Percentiles rank a stretch among this genome's conserved stretches.
Conservation (phyloP, 2,329 filamentous ascomycete species). For the Neoascochyta sp. region DNA sequence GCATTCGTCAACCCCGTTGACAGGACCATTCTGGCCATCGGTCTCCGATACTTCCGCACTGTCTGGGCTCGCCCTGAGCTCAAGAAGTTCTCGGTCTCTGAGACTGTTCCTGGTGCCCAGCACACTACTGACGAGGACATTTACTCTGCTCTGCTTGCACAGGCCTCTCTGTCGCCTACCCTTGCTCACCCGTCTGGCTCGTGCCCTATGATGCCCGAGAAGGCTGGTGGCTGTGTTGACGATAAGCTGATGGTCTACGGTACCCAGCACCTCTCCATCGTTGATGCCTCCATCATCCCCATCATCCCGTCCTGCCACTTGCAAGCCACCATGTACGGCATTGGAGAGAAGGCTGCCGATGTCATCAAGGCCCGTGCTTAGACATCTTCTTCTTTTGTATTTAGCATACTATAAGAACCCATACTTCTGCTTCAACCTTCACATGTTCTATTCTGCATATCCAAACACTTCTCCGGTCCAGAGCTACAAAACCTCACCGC, state of each 20-base stretch:
- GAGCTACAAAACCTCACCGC: too few species aligned
- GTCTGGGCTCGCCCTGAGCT: constrained; percentile 27
- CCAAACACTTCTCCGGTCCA: too few species aligned
- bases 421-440: too few species aligned
- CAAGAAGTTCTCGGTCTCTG: constrained; percentile 16
- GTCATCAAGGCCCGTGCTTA: constrained; percentile 24
- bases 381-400: background rate
- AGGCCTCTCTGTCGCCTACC: constrained; percentile 19
- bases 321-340: constrained; percentile 32
- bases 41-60: constrained; percentile 33
- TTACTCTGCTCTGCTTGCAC: constrained; percentile 14
- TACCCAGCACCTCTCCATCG: constrained; percentile 20
- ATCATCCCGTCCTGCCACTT: constrained; percentile 28
- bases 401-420: too few species aligned
- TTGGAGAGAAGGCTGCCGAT: constrained; percentile 36
- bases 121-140: constrained; percentile 22
- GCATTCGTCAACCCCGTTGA: constrained; percentile 30
- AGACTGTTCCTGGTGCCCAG: constrained; percentile 22
- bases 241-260: constrained; percentile 32
- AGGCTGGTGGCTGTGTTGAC: constrained; percentile 24
- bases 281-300: constrained; percentile 33
- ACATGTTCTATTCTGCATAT: too few species aligned
- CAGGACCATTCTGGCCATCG: constrained; percentile 27
- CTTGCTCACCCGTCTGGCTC: constrained; percentile 32
- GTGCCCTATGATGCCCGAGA: constrained; percentile 27